These are phyloP conservation scores for Priceomyces haplophilus DNA, from an alignment of 805 yeast genomes.

Conservation along the genomic window DNA sequence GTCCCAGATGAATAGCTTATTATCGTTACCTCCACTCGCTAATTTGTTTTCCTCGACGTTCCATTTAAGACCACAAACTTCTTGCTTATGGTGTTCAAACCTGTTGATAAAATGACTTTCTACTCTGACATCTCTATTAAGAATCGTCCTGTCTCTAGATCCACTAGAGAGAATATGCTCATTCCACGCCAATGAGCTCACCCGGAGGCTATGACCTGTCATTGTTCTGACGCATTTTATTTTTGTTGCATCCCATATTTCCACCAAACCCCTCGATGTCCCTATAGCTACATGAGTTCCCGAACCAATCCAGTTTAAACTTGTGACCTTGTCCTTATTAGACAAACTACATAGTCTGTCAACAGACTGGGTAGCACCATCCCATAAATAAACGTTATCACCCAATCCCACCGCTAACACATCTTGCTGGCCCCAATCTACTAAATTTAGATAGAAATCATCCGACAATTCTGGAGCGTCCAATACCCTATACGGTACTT, in stretches of 20 bases:
- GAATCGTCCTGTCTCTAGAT: conserved; percentile 75
- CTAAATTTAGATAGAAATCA: conserved; percentile 85
- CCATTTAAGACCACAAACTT: conserved; percentile 96
- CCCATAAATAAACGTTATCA: conserved; percentile 85
- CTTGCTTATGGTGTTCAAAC: conserved; percentile 79
- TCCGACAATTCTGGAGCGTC: conserved; percentile 96
- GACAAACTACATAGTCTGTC: conserved; percentile 70
- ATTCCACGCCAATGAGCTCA: conserved; percentile 90
- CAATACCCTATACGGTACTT: conserved; percentile 85
- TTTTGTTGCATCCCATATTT: conserved; percentile 90
- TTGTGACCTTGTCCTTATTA: conserved; percentile 68
- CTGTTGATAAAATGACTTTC: conserved; percentile 76
- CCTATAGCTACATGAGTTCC: conserved; percentile 96
- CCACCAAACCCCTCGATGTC: conserved; percentile 80
- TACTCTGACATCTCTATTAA: conserved; percentile 88
- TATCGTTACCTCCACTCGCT: conserved; percentile 96
- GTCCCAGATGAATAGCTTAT: conserved; percentile 83
- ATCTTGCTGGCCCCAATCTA: conserved; percentile 95
- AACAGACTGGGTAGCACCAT: conserved; percentile 80
- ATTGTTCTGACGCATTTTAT: conserved; percentile 81
- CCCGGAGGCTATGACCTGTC: conserved; percentile 87
- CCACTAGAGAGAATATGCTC: conserved; percentile 87
- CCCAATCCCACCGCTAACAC: conserved; percentile 88
- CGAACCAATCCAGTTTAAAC: conserved; percentile 88
- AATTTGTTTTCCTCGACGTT: conserved; percentile 84